Evolutionary conservation across 1,284 basidiomycete species (phyloP).

Genomic region (Irpex sp.): DNA sequence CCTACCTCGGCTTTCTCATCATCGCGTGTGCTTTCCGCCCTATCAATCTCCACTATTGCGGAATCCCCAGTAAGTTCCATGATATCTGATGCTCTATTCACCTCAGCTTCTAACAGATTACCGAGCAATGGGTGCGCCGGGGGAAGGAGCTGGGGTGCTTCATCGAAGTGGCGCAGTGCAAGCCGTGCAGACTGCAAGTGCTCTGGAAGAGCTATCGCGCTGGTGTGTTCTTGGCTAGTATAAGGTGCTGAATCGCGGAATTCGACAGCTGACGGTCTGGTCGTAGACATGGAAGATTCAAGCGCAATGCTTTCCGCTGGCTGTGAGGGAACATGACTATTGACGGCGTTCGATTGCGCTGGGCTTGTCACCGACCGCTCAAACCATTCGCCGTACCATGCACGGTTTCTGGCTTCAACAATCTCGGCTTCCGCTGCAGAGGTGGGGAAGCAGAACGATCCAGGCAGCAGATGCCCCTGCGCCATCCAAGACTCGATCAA

Average conservation of each 20-base stretch:
- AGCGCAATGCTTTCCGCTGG: neutral
- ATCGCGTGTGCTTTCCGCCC: too few relatives aligned
- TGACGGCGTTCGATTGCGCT: too few relatives aligned
- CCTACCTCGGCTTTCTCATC: neutral
- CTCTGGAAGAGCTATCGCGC: too few relatives aligned
- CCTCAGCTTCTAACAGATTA: neutral
- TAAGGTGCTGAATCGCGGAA: too few relatives aligned
- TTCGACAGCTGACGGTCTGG: too few relatives aligned
- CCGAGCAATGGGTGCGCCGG: neutral
- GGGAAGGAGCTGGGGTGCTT: neutral
- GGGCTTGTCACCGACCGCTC: neutral
- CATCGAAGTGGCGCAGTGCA: neutral
- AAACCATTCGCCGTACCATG: neutral
- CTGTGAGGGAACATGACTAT: neutral
- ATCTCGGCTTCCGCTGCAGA: neutral
- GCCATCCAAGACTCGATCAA: neutral
- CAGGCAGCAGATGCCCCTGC: neutral
- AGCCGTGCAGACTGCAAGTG: neutral
- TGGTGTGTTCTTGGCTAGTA: too few relatives aligned
- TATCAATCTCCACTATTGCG: too few relatives aligned
- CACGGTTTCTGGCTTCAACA: neutral
- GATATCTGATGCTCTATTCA: neutral
- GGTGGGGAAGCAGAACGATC: neutral
- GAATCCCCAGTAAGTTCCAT: neutral
- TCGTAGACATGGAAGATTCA: rapidly evolving